A percentile compares a stretch with the other conserved stretches of the same genome.
Conservation (phyloP, 495 filamentous ascomycete genomes). For the Podospora appendiculata region DNA sequence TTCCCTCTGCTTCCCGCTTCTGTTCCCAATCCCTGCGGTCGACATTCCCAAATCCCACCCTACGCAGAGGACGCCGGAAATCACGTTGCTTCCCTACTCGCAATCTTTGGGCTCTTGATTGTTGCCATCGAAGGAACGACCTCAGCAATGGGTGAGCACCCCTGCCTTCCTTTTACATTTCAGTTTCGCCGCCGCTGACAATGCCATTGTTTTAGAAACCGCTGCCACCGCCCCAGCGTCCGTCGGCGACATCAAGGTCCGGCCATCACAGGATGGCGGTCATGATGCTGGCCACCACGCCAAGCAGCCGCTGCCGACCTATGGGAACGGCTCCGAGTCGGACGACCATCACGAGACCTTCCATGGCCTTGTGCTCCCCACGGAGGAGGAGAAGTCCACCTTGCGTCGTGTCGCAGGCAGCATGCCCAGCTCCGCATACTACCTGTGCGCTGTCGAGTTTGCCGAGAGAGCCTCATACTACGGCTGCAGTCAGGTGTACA, state of each 20-base stretch:
- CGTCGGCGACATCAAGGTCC: background rate
- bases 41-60: background rate
- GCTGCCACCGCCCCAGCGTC: background rate
- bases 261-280: background rate
- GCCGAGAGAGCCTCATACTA: conserved; percentile 54
- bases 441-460: conserved; percentile 50
- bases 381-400: conserved; percentile 43
- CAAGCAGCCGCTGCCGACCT: background rate
- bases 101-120: too few relatives aligned
- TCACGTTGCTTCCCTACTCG: background rate
- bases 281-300: background rate
- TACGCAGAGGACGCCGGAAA: background rate
- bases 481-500: conserved; percentile 47
- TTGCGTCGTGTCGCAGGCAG: conserved; percentile 46
- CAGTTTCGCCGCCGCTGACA: background rate
- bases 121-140: background rate
- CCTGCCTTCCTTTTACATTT: background rate
- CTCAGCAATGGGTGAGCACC: background rate
- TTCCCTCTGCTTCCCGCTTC: background rate
- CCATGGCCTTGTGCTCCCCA: conserved; percentile 39
- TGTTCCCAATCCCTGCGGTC: background rate
- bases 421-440: conserved; percentile 38
- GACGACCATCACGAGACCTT: conserved; percentile 1
- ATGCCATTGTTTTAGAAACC: background rate
- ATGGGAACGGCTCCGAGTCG: background rate